Base-by-base conservation (phyloP, 1,284 basidiomycete genomes). In the Rhodotorula sp. region DNA sequence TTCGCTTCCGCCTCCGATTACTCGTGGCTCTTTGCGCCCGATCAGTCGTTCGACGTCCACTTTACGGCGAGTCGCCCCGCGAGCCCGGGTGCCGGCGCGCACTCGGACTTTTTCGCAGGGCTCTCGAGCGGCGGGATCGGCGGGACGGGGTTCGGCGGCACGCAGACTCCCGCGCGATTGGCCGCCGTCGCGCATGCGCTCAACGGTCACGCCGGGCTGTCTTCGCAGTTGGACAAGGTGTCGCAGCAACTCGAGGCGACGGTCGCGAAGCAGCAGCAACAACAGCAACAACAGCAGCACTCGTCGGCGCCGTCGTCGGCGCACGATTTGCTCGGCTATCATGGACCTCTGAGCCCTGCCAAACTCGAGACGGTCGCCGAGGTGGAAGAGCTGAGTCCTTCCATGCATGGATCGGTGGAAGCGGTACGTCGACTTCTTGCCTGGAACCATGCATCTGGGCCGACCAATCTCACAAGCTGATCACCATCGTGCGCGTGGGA, bases 21-120 rank as follows among this genome's bases (percentile, higher is more conserved):
- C 58, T 69, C 69, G 45, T 78, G 77, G 77, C 71, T 78, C 18
- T 75, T 77, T 50, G 71, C 69, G 23, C 66, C 69, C 14, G 60
- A 62, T 2, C 64, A 68, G 23, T 60, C 58, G n/a, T 67, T 73
- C 60, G 71, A 75, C 64, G 66, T 75, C 23, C 64, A 69, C 45
- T 70, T 77, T 12, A 67, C 68, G 10, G 62, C 56, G 49, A 67
- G 64, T 54, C 64, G 75, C 1, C 75, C 75, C 16, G 75, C 73
- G 5, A 68, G 65, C 43, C 73, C 75, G 0, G 65, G 69, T 6
- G 71, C 70, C 16, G 66, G 71, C 47, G 48, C 38, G 21, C 56
- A 64, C 52, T 38, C 49, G 26, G 70, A 71, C 50, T 71, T 71
- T 48, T 60, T 71, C 43, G 62, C 62, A n/a, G 71, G 62, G 6